These are phyloP conservation scores for Pittosporum tobira DNA, from an alignment of 129 eudicot genomes.

Conservation along the genomic window DNA sequence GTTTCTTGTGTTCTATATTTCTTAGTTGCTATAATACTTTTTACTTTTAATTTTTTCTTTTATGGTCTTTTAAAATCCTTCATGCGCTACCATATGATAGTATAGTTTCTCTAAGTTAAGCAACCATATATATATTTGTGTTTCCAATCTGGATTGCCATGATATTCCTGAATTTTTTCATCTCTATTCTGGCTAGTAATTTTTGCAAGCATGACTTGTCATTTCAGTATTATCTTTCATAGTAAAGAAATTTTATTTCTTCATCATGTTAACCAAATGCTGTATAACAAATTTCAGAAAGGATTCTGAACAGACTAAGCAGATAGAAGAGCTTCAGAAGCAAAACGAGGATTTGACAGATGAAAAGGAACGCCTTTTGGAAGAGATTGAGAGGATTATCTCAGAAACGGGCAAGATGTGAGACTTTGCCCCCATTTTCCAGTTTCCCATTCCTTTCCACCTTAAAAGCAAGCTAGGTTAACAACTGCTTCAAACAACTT, in stretches of 20 bases:
- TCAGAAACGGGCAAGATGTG: neutral
- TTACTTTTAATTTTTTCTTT: too few species aligned
- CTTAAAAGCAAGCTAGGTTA: too few species aligned
- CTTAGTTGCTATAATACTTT: too few species aligned
- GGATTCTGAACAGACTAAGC: slow-evolving; percentile 79
- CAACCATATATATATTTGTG: too few species aligned
- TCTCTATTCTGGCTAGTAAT: neutral
- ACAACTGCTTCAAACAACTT: too few species aligned
- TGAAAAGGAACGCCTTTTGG: slow-evolving; percentile 64
- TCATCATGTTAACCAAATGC: neutral
- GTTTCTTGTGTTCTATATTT: too few species aligned
- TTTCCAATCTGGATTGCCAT: too few species aligned
- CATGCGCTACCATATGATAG: too few species aligned
- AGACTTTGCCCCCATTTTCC: neutral
- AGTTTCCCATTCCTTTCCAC: too few species aligned
- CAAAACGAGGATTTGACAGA: slow-evolving; percentile 52
- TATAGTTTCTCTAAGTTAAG: too few species aligned
- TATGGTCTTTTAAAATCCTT: too few species aligned
- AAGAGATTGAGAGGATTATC: slow-evolving; percentile 49
- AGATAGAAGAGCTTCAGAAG: slow-evolving; percentile 67
- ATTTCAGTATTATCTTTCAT: neutral
- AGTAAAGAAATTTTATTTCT: neutral
- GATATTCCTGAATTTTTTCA: too few species aligned
- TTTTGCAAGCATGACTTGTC: neutral
- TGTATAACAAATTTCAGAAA: slow-evolving; percentile 36